phyloP scores from a whole-genome alignment of 805 yeast species.

The Yarrowia osloensis region DNA sequence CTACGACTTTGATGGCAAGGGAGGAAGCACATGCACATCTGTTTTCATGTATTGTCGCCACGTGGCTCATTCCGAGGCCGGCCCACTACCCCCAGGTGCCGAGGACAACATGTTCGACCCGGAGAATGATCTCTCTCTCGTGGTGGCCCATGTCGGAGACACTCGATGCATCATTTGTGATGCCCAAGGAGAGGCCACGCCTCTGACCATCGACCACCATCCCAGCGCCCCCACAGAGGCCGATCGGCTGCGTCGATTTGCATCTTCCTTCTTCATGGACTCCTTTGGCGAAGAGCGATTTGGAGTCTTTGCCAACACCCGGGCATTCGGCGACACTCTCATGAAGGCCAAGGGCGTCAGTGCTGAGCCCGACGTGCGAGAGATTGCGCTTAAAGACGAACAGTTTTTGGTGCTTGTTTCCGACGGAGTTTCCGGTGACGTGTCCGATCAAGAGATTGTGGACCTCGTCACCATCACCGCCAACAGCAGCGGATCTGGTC shows the following conservation, averaged over 20 bases:
- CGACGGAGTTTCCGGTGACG: slow-evolving; percentile 82
- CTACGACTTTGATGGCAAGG: slow-evolving; percentile 49
- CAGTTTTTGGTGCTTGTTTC: slow-evolving; percentile 78
- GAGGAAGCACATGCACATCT: slow-evolving; percentile 76
- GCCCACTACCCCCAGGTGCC: slow-evolving; percentile 4
- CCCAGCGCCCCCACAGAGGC: slow-evolving; percentile 82
- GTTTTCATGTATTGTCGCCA: slow-evolving; percentile 53
- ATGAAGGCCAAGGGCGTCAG: slow-evolving; percentile 83
- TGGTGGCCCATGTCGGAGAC: slow-evolving; percentile 91
- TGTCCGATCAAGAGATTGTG: slow-evolving; percentile 87
- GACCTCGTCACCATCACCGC: slow-evolving; percentile 76
- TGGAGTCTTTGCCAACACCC: slow-evolving; percentile 81
- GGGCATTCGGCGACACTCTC: slow-evolving; percentile 86
- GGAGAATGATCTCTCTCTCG: slow-evolving; percentile 43
- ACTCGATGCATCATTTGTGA: slow-evolving; percentile 87
- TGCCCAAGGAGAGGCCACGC: slow-evolving; percentile 72
- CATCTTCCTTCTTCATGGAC: slow-evolving; percentile 70
- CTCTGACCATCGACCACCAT: slow-evolving; percentile 80
- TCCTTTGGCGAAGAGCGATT: slow-evolving; percentile 92
- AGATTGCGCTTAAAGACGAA: slow-evolving; percentile 76
- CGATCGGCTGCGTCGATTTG: slow-evolving; percentile 63
- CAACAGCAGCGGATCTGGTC: slow-evolving; percentile 55
- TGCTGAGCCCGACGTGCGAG: slow-evolving; percentile 87
- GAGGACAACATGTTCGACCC: slow-evolving; percentile 27
- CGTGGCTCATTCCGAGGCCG: slow-evolving; percentile 15